phyloP scores from a whole-genome alignment of 2,329 filamentous ascomycete species.

The Penicillium sp. region DNA sequence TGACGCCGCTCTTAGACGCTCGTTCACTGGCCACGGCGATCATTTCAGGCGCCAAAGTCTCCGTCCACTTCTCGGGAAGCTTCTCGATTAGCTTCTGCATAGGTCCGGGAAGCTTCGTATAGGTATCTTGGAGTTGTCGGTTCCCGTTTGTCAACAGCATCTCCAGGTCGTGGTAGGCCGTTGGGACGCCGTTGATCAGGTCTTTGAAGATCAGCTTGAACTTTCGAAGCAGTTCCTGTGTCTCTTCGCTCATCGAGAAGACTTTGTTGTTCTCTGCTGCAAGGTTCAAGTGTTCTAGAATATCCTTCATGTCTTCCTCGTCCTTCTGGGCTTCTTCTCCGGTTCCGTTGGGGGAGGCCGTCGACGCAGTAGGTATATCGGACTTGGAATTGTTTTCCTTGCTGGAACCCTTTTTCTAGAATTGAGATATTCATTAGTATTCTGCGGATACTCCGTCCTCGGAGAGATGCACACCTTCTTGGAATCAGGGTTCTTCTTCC shows the following conservation, averaged over 20 bases:
- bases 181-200: slow-evolving; percentile 87
- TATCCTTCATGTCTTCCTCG: slow-evolving; percentile 72
- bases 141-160: slow-evolving; percentile 67
- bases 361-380: slow-evolving; percentile 5
- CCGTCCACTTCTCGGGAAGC: slow-evolving; percentile 80
- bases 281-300: slow-evolving; percentile 84
- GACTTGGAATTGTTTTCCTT: slow-evolving; percentile 5
- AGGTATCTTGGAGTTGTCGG: slow-evolving; percentile 66
- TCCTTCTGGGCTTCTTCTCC: slow-evolving; percentile 57
- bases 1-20: slow-evolving; percentile 61
- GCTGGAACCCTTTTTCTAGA: slow-evolving; percentile 8
- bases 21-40: slow-evolving; percentile 78
- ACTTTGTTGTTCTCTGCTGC: slow-evolving; percentile 83
- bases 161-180: slow-evolving; percentile 88
- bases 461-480: slow-evolving; percentile 34
- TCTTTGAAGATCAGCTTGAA: slow-evolving; percentile 94
- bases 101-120: slow-evolving; percentile 71
- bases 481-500: slow-evolving; percentile 40
- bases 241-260: slow-evolving; percentile 82
- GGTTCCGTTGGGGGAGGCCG: slow-evolving; percentile 29
- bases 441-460: not conserved
- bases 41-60: slow-evolving; percentile 77
- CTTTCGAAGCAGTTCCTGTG: slow-evolving; percentile 75
- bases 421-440: not conserved
- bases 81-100: slow-evolving; percentile 85